Evolutionary conservation across 331 rosid genomes (phyloP), one percentile per base, ranked within the genome.

Genomic region (Pyrus hybrid): DNA sequence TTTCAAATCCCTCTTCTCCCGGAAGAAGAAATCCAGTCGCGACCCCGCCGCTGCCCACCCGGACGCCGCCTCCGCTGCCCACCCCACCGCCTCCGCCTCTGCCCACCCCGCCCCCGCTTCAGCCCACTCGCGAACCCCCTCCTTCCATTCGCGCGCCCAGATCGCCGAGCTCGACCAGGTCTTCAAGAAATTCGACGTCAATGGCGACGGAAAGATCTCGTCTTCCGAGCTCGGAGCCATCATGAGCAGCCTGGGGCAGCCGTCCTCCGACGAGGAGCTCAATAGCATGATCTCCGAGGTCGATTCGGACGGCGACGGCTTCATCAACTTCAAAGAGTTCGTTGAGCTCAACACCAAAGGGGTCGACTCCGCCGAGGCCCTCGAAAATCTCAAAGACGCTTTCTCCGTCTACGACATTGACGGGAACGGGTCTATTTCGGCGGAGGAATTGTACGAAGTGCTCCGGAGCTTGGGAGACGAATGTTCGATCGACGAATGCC

Each of bases 181-280:
- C 2, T 94, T 94, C 87, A 84, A 77, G 76, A 92, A 83, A 85
- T 92, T 94, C 81, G 99, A 94, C 71, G 96, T 77, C 3, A 94
- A 94, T 60, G 96, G 96, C 37, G 97, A 94, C 63, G 99, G 96
- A 12, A 92, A 90, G 93, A 92, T 94, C 86, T 92, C 89, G 11
- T 68, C 93, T 4, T 76, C 93, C 16, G 99, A 94, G 68, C 87
- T 94, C 1, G 92, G 96, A 49, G 76, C 96, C 37, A 91, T 94
- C 14, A 78, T 91, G 95, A 83, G 82, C 5, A 88, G 90, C 83
- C 80, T 94, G 10, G 97, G 97, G 16, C 84, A 88, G 7, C 67
- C 80, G 1, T 62, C 91, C 3, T 71, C 82, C 3, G 88, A 90
- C 47, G 93, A 88, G 53, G 99, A 94, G 67, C 88, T 90, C 3